Conservation (phyloP, 2,329 filamentous ascomycete species). For the Pseudocercospora eumusae region DNA sequence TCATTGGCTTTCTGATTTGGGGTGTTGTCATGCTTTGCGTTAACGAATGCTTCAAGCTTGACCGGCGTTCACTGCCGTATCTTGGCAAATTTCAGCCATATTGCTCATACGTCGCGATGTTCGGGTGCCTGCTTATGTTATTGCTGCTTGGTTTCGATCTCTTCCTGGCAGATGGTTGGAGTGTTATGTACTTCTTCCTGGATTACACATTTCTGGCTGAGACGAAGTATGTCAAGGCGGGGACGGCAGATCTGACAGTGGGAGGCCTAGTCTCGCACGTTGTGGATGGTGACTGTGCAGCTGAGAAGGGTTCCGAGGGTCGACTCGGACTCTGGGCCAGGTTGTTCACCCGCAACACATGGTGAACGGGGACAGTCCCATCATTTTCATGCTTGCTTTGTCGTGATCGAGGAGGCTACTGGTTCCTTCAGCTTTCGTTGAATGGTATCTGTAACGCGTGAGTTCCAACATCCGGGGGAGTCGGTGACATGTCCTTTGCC, state of each 20-base stretch:
- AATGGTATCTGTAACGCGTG: slow-evolving; percentile 37
- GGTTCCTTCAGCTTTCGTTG: slow-evolving; percentile 9
- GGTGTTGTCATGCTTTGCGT: slow-evolving; percentile 19
- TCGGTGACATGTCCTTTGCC: slow-evolving; percentile 35
- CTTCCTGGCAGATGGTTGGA: slow-evolving; percentile 38
- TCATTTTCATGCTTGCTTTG: too few relatives aligned
- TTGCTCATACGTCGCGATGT: slow-evolving; percentile 42
- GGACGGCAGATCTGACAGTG: slow-evolving; percentile 20
- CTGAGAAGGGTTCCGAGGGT: background rate
- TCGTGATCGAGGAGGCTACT: too few relatives aligned
- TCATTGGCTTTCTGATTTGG: slow-evolving; percentile 43
- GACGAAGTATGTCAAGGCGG: slow-evolving; percentile 18
- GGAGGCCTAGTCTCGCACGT: slow-evolving; percentile 20
- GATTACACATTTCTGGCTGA: slow-evolving; percentile 46
- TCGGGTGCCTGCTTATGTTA: slow-evolving; percentile 36
- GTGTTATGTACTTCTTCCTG: slow-evolving; percentile 44
- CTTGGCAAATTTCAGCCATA: slow-evolving; percentile 56
- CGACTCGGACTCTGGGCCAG: background rate
- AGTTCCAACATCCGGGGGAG: slow-evolving; percentile 31
- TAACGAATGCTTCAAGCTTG: slow-evolving; percentile 39
- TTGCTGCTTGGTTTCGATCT: slow-evolving; percentile 55
- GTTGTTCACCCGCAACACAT: too few relatives aligned
- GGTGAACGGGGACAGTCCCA: too few relatives aligned
- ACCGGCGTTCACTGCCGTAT: slow-evolving; percentile 57
- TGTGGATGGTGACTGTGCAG: slow-evolving; percentile 17